These are phyloP conservation scores for Neopestalotiopsis clavispora DNA, from an alignment of 2,329 filamentous ascomycete species.

Conservation along the genomic window DNA sequence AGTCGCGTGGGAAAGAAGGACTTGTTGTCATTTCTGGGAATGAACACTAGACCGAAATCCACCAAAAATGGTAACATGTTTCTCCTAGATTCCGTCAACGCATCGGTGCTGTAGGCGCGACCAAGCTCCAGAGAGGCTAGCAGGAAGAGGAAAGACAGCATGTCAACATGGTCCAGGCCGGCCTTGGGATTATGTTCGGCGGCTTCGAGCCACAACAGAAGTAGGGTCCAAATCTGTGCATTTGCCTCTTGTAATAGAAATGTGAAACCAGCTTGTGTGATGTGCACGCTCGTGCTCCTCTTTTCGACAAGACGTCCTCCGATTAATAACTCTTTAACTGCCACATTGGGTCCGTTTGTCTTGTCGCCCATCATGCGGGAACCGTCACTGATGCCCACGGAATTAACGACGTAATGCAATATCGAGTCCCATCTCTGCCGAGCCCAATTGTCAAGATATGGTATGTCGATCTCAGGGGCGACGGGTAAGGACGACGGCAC, in stretches of 20 bases:
- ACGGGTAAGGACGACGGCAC: slow-evolving; percentile 74
- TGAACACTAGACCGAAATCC: slow-evolving; percentile 92
- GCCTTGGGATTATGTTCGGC: slow-evolving; percentile 60
- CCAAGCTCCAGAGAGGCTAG: slow-evolving; percentile 92
- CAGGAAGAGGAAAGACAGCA: slow-evolving; percentile 95
- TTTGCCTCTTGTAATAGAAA: slow-evolving; percentile 95
- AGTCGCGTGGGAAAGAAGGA: slow-evolving; percentile 90
- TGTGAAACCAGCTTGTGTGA: slow-evolving; percentile 92
- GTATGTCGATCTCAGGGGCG: slow-evolving; percentile 67
- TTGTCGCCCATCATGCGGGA: slow-evolving; percentile 42
- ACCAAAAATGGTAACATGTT: slow-evolving; percentile 90
- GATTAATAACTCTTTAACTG: slow-evolving; percentile 84
- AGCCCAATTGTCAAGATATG: slow-evolving; percentile 84
- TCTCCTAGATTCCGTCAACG: slow-evolving; percentile 79
- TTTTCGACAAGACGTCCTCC: slow-evolving; percentile 80
- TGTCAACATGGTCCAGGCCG: slow-evolving; percentile 86
- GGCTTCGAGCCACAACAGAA: slow-evolving; percentile 91
- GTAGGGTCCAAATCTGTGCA: slow-evolving; percentile 93
- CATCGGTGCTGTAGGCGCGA: slow-evolving; percentile 85
- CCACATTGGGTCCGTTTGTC: slow-evolving; percentile 65
- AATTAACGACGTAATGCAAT: slow-evolving; percentile 90
- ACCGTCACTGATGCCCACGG: slow-evolving; percentile 57
- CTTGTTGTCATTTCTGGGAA: slow-evolving; percentile 59
- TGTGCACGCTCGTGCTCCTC: slow-evolving; percentile 60
- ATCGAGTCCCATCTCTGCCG: slow-evolving; percentile 94